These are phyloP conservation scores for Amanita pseudoporphyria DNA, from an alignment of 768 basidiomycete species.

Conservation along the genomic window DNA sequence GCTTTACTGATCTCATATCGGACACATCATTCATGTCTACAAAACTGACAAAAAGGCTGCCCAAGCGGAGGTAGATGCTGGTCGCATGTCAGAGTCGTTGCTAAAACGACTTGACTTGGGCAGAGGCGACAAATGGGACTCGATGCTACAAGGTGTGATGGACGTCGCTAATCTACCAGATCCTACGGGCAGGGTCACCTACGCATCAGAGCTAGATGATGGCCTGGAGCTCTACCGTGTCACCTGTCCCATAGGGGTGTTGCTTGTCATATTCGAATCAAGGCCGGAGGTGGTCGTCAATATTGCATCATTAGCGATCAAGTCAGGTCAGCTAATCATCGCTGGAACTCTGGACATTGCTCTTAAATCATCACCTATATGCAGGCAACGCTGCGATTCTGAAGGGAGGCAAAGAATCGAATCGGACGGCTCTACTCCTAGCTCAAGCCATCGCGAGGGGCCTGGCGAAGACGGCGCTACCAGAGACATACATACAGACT, in stretches of 20 bases:
- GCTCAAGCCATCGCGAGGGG: constrained; percentile 74
- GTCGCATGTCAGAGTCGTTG: constrained; percentile 74
- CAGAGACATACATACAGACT: constrained; percentile 78
- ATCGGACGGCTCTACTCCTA: constrained; percentile 66
- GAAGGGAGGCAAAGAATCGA: constrained; percentile 96
- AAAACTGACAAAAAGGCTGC: constrained; percentile 49
- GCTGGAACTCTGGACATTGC: not conserved
- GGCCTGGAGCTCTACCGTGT: constrained; percentile 84
- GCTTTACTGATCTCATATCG: not conserved
- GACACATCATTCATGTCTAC: not conserved
- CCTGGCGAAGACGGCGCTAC: constrained; percentile 62
- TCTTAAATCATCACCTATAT: not conserved
- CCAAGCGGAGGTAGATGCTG: constrained; percentile 65
- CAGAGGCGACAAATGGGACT: constrained; percentile 83
- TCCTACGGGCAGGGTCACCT: constrained; percentile 80
- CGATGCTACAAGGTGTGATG: constrained; percentile 83
- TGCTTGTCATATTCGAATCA: constrained; percentile 95
- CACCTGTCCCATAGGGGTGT: constrained; percentile 92
- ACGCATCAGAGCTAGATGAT: constrained; percentile 86
- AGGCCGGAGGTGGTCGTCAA: constrained; percentile 97
- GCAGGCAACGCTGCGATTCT: constrained; percentile 93
- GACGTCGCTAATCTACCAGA: constrained; percentile 83
- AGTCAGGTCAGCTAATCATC: constrained; percentile 59
- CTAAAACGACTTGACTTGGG: constrained; percentile 79
- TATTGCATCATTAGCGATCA: constrained; percentile 92